Evolutionary conservation across 176 grass and related monocot genomes (phyloP).

Genomic region (barley (Hordeum vulgare)): MorexV3_pseudomolecules_assembly NC_058524.1:596262836-596263335

Average conservation of each 20-base stretch:
- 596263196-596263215: conserved; percentile 45
- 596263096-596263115: conserved; percentile 50
- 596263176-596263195: not conserved
- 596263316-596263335: conserved; percentile 75
- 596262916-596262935: conserved; percentile 84
- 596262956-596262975: conserved; percentile 69
- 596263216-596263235: not conserved
- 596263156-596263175: conserved; percentile 8
- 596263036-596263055: conserved; percentile 59
- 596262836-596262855: too few relatives aligned
- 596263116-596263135: not conserved
- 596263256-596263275: conserved; percentile 60
- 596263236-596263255: not conserved
- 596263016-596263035: conserved; percentile 78
- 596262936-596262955: conserved; percentile 67
- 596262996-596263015: conserved; percentile 82
- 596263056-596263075: conserved; percentile 34
- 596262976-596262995: conserved; percentile 68
- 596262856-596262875: conserved; percentile 90
- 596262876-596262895: conserved; percentile 64
- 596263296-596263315: conserved; percentile 70
- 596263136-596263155: conserved; percentile 25
- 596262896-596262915: conserved; percentile 59
- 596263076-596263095: not conserved
- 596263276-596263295: conserved; percentile 70